These are phyloP conservation scores for Sugiyamaella floridensis DNA, from an alignment of 805 yeast species.

Conservation along the genomic window DNA sequence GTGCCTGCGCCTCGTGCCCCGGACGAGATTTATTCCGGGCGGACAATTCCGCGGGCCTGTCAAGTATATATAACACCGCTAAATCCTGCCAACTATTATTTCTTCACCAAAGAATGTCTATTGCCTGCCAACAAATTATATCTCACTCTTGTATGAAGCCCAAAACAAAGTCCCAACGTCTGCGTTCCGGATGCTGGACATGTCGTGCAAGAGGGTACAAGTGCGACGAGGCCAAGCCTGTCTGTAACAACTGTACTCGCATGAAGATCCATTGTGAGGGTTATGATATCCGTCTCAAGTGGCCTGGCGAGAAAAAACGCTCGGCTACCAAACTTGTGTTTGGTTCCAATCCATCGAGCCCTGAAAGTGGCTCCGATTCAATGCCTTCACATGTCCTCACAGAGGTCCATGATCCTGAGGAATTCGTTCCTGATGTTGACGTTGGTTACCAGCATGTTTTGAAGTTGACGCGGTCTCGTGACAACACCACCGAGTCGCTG, in stretches of 20 bases:
- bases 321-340: not conserved
- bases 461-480: constrained; percentile 1
- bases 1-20: not conserved
- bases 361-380: not conserved
- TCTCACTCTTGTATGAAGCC: not conserved
- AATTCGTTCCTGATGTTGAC: constrained; percentile 6
- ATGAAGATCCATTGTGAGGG: constrained; percentile 20
- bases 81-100: not conserved
- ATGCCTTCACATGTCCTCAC: not conserved
- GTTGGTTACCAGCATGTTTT: constrained; percentile 5
- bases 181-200: constrained; percentile 25
- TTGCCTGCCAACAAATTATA: not conserved
- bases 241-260: constrained; percentile 18
- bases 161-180: constrained; percentile 19
- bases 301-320: constrained; percentile 21
- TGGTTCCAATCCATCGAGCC: not conserved
- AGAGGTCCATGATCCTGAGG: constrained; percentile 2
- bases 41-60: not conserved
- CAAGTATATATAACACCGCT: not conserved
- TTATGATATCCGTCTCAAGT: constrained; percentile 22
- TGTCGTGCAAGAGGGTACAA: constrained; percentile 22
- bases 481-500: not conserved
- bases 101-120: not conserved
- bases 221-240: constrained; percentile 23
- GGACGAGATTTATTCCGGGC: not conserved